phyloP scores from a whole-genome alignment of 371 early-diverging fungal species.

The Rhizopus arrhizus region DNA sequence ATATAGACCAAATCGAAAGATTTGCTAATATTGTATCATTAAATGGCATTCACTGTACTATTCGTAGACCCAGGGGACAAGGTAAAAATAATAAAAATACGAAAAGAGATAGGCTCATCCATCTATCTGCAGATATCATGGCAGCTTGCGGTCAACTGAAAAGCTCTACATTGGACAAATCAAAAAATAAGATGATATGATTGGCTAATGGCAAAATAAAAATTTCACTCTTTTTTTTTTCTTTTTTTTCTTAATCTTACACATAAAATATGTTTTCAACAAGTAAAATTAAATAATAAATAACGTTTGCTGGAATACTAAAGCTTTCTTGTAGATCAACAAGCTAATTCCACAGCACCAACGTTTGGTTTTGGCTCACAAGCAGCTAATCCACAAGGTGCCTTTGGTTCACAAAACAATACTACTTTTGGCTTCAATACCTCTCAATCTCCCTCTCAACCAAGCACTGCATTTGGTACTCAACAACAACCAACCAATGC shows the following conservation, averaged over 20 bases:
- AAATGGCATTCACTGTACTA: conserved; percentile 56
- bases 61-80: conserved; percentile 62
- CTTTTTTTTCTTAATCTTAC: conserved; percentile 1
- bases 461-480: not conserved
- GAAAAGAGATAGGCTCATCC: not conserved
- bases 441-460: not conserved
- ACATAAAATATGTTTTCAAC: conserved; percentile 4
- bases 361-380: not conserved
- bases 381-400: not conserved
- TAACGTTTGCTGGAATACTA: not conserved
- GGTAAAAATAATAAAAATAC: conserved; percentile 32
- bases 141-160: conserved; percentile 79
- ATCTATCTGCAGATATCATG: conserved; percentile 59
- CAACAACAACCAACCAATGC: not conserved
- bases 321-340: not conserved
- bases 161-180: conserved; percentile 34
- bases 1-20: conserved; percentile 50
- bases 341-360: not conserved
- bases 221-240: conserved; percentile 8
- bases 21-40: conserved; percentile 54
- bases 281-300: not conserved
- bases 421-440: too few relatives aligned
- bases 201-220: conserved; percentile 5
- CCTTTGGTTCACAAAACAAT: too few relatives aligned
- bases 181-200: conserved; percentile 7